Evolutionary conservation across 768 basidiomycete species (phyloP).

Genomic region (Kwoniella mangroviensis): DNA sequence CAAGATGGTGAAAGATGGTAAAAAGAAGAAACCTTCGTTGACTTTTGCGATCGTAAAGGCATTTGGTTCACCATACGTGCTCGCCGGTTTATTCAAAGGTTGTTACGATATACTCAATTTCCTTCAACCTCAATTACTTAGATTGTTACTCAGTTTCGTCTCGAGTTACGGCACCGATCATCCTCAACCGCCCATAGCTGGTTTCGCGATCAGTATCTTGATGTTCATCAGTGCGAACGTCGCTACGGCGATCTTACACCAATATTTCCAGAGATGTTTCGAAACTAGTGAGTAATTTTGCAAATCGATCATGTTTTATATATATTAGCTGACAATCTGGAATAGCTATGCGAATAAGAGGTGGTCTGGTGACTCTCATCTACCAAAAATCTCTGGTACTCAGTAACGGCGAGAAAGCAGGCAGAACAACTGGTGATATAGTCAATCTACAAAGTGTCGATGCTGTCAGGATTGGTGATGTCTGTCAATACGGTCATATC

Average conservation of each 20-base stretch:
- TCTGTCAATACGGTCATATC: conserved; percentile 68
- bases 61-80: conserved; percentile 75
- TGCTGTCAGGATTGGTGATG: conserved; percentile 55
- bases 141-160: conserved; percentile 78
- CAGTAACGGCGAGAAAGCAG: conserved; percentile 78
- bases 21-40: conserved; percentile 62
- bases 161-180: conserved; percentile 64
- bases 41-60: conserved; percentile 75
- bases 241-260: conserved; percentile 80
- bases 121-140: conserved; percentile 82
- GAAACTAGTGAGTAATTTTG: conserved; percentile 52
- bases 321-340: conserved; percentile 18
- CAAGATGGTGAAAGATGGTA: conserved; percentile 41
- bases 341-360: conserved; percentile 80
- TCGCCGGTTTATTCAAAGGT: conserved; percentile 67
- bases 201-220: conserved; percentile 72
- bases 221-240: conserved; percentile 83
- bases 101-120: conserved; percentile 80
- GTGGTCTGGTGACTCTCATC: conserved; percentile 81
- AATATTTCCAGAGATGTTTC: conserved; percentile 82
- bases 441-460: conserved; percentile 89
- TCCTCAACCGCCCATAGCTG: conserved; percentile 64
- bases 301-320: conserved; percentile 34
- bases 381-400: conserved; percentile 85
- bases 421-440: conserved; percentile 82